Percentiles rank a stretch among this genome's conserved stretches.
Conservation (phyloP, 768 basidiomycete species). For the Rhodotorula diobovata region DNA sequence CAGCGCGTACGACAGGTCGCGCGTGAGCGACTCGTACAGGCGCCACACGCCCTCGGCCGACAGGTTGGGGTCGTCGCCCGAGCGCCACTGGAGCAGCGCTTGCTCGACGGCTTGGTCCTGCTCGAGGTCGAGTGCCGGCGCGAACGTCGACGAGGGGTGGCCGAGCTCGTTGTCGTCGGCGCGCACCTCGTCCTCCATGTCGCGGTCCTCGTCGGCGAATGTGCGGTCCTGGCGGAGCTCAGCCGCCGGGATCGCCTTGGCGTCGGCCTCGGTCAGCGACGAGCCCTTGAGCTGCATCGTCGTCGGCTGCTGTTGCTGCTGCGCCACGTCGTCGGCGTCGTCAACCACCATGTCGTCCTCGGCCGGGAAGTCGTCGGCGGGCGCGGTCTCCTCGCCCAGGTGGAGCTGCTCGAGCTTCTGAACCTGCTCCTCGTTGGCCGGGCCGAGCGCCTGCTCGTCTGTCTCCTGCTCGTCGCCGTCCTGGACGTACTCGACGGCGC, state of each 20-base stretch:
- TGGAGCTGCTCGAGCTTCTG: constrained; percentile 76
- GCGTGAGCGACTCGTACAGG: constrained; percentile 80
- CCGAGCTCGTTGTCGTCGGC: constrained; percentile 57
- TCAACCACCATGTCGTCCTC: constrained; percentile 51
- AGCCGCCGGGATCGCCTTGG: constrained; percentile 48
- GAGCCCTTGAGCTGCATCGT: constrained; percentile 39
- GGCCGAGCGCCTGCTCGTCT: constrained; percentile 71
- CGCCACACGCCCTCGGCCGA: constrained; percentile 78
- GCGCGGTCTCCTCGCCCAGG: constrained; percentile 67
- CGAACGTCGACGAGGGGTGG: constrained; percentile 46
- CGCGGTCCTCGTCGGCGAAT: constrained; percentile 41
- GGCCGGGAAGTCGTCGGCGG: constrained; percentile 71
- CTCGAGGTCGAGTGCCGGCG: constrained; percentile 38
- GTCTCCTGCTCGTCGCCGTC: constrained; percentile 67
- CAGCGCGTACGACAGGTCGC: constrained; percentile 80
- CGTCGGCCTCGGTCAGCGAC: constrained; percentile 35
- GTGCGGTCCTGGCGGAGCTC: constrained; percentile 36
- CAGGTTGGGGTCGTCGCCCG: constrained; percentile 56
- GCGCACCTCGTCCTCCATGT: constrained; percentile 40
- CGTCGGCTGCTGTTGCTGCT: constrained; percentile 25
- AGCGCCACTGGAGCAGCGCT: constrained; percentile 61
- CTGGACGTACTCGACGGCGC: constrained; percentile 66
- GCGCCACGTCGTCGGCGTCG: constrained; percentile 31
- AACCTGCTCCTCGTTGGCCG: constrained; percentile 75
- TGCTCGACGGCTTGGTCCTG: constrained; percentile 53